Evolutionary conservation across 768 basidiomycete species (phyloP).

Genomic region (Lactarius sanguifluus): DNA sequence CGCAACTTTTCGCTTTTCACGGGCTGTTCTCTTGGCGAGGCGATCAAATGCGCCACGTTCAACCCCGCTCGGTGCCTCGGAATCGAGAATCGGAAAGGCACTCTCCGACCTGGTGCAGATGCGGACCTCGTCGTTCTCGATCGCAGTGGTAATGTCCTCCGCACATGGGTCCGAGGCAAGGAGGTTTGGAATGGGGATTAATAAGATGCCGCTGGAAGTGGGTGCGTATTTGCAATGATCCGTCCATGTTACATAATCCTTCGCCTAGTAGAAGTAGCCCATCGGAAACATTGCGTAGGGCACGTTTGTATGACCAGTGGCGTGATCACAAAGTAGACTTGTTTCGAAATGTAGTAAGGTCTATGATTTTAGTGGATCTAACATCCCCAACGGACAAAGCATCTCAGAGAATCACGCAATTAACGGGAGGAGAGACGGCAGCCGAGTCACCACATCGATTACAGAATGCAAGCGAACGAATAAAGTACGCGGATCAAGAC

Average conservation of each 20-base stretch:
- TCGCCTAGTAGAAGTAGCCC: not conserved
- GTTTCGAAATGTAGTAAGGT: not conserved
- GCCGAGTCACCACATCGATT: conserved; percentile 6
- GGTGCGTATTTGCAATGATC: not conserved
- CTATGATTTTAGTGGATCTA: not conserved
- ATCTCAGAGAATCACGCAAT: not conserved
- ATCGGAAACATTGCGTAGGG: not conserved
- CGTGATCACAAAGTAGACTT: not conserved
- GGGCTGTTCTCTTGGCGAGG: conserved; percentile 77
- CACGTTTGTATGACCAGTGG: not conserved
- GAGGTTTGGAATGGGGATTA: conserved; percentile 53
- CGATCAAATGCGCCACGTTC: conserved; percentile 82
- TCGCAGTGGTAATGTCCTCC: conserved; percentile 59
- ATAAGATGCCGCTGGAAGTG: too few relatives aligned
- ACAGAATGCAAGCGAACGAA: conserved; percentile 3
- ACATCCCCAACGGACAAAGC: not conserved
- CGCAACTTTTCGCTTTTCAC: conserved; percentile 85
- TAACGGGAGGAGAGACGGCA: not conserved
- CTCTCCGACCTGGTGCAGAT: conserved; percentile 76
- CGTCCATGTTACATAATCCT: not conserved
- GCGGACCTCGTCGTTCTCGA: conserved; percentile 83
- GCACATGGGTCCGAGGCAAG: conserved; percentile 77
- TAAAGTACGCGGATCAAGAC: not conserved
- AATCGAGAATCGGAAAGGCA: conserved; percentile 78
- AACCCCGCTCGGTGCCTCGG: conserved; percentile 85